A percentile compares a stretch with the other conserved stretches of the same genome.
phyloP scores from a whole-genome alignment of 257 asterid genomes.

The Solanum chaucha region DNA sequence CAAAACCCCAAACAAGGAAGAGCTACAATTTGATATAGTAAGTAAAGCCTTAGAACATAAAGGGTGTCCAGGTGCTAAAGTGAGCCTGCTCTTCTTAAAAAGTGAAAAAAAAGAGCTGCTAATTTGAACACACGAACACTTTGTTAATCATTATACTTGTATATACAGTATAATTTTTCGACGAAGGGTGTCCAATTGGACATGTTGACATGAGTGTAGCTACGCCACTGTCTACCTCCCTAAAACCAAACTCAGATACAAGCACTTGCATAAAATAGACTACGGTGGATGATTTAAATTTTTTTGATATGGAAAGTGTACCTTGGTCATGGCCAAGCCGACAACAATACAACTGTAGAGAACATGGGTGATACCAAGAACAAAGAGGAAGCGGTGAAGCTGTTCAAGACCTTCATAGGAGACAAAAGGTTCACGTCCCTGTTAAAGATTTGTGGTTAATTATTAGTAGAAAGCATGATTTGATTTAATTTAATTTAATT shows the following conservation, averaged over 20 bases:
- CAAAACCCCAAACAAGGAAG: neutral
- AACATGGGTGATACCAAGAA: conserved; percentile 79
- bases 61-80: too few species aligned
- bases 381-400: conserved; percentile 78
- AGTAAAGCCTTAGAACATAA: neutral
- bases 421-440: conserved; percentile 87
- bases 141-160: too few species aligned
- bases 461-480: neutral
- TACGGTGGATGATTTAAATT: neutral
- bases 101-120: too few species aligned
- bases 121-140: too few species aligned
- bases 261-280: neutral
- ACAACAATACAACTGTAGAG: conserved; percentile 67
- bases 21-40: neutral
- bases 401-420: conserved; percentile 88
- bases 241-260: neutral
- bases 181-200: too few species aligned
- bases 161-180: too few species aligned
- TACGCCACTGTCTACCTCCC: neutral
- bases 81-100: too few species aligned
- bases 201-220: too few species aligned
- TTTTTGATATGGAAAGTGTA: neutral
- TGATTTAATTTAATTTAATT: neutral
- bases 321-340: conserved; percentile 89
- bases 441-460: neutral